phyloP scores from a whole-genome alignment of 2,329 filamentous ascomycete species.

The Geoglossum cookeanum region DNA sequence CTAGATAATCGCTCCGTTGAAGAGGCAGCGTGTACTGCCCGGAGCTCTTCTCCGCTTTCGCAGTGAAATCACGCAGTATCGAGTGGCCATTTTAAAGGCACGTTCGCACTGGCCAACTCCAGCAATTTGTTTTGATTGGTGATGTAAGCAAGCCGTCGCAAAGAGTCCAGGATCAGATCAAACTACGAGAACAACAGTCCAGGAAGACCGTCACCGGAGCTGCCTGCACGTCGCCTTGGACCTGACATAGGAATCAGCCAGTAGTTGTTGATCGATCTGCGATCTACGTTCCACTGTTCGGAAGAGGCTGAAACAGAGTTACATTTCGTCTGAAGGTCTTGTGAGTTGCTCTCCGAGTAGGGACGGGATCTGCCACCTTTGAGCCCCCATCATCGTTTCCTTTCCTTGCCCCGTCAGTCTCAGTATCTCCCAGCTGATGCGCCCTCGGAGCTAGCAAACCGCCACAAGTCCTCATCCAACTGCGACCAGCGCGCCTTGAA shows the following conservation, averaged over 20 bases:
- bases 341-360: not conserved
- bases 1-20: not conserved
- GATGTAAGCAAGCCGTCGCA: constrained; percentile 1
- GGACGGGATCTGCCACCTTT: not conserved
- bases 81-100: not conserved
- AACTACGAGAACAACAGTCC: not conserved
- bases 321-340: constrained; percentile 2
- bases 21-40: not conserved
- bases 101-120: not conserved
- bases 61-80: not conserved
- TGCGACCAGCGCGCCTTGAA: not conserved
- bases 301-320: not conserved
- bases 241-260: not conserved
- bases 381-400: not conserved
- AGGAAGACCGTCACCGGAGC: not conserved
- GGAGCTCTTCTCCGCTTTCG: not conserved
- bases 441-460: not conserved
- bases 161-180: not conserved
- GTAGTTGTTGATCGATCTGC: not conserved
- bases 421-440: not conserved
- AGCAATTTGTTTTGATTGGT: constrained; percentile 2
- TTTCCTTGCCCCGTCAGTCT: not conserved
- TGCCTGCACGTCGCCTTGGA: not conserved
- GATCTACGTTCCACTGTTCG: not conserved
- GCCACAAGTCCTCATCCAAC: not conserved